Percentiles rank a stretch among this genome's conserved stretches.
Evolutionary conservation across 139 green algal genomes (phyloP).

Genomic region (Closterium sp.): DNA sequence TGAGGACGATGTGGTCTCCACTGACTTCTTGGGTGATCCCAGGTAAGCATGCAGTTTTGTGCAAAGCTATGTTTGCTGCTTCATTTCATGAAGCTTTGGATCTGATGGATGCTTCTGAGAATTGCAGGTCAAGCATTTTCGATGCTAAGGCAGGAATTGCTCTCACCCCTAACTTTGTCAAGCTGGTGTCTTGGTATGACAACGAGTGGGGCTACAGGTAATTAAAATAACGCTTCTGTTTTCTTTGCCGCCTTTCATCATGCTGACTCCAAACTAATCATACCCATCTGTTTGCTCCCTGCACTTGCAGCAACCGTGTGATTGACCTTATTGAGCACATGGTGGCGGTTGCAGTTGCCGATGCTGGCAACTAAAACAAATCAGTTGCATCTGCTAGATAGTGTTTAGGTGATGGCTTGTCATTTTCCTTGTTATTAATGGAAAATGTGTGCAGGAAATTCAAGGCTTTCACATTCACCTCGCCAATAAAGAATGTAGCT

Average conservation of each 20-base stretch:
- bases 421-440: no score
- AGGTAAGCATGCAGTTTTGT: conserved; percentile 13
- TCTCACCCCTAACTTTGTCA: conserved; percentile 81
- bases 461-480: no score
- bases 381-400: neutral
- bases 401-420: no score
- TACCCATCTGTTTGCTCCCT: neutral
- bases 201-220: conserved; percentile 83
- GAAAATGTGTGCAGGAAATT: no score
- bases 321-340: conserved; percentile 42
- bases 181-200: conserved; percentile 96
- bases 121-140: conserved; percentile 51
- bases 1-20: conserved; percentile 85
- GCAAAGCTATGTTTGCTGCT: neutral
- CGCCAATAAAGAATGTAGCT: no score
- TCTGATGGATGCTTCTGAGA: neutral
- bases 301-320: conserved; percentile 29
- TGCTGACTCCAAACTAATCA: neutral
- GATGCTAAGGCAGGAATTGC: conserved; percentile 48
- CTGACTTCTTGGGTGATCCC: conserved; percentile 85
- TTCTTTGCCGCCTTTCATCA: neutral
- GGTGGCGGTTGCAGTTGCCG: conserved; percentile 26
- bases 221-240: neutral
- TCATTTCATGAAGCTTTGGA: neutral
- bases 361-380: conserved; percentile 36